These are phyloP conservation scores for Solanum rostratum DNA, from an alignment of 257 asterid genomes.

Conservation along the genomic window DNA sequence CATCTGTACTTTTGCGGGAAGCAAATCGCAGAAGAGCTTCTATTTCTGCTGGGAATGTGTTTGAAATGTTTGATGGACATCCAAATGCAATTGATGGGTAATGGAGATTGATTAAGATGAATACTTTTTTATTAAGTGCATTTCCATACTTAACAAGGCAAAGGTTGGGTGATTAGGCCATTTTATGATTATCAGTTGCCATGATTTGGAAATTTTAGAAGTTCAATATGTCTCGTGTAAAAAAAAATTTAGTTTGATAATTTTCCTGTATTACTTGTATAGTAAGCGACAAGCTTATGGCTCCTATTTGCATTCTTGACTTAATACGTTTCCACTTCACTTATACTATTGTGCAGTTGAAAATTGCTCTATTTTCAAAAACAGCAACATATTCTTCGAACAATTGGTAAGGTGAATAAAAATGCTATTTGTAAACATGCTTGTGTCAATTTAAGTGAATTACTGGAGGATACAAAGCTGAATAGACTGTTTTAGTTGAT, in stretches of 20 bases:
- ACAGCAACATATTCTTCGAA: not conserved
- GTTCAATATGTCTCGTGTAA: not conserved
- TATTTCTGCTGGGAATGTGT: constrained; percentile 90
- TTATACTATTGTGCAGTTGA: not conserved
- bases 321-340: not conserved
- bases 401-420: not conserved
- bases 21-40: constrained; percentile 99
- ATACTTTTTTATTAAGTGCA: not conserved
- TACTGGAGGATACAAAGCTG: not conserved
- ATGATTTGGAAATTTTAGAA: not conserved
- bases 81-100: constrained; percentile 60
- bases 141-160: not conserved
- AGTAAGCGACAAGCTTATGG: not conserved
- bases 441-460: not conserved
- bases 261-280: not conserved
- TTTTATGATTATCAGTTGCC: not conserved
- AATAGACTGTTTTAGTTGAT: not conserved
- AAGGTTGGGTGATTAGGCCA: not conserved
- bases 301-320: not conserved
- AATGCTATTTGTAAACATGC: not conserved
- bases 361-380: not conserved
- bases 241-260: not conserved
- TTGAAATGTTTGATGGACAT: constrained; percentile 74
- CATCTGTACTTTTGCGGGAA: constrained; percentile 89
- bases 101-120: constrained; percentile 15